Evolutionary conservation across 2,329 filamentous ascomycete species (phyloP).

Genomic region (Beauveria medogensis): DNA sequence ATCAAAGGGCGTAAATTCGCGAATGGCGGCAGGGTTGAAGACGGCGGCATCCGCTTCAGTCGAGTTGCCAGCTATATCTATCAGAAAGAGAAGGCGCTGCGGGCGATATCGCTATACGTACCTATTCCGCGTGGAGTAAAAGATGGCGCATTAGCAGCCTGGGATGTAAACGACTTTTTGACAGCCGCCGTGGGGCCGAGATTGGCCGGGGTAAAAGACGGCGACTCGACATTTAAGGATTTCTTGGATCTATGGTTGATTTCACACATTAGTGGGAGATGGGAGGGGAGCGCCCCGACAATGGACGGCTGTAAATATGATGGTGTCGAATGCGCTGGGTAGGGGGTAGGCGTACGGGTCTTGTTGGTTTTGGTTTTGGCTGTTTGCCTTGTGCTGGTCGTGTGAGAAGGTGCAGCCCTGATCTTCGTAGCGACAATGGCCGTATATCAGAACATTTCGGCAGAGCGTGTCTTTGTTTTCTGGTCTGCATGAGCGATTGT

Average conservation of each 20-base stretch:
- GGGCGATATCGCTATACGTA: constrained; percentile 27
- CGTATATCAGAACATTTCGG: constrained; percentile 88
- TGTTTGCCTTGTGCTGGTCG: constrained; percentile 55
- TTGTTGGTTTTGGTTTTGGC: constrained; percentile 10
- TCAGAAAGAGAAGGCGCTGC: neutral
- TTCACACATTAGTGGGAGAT: constrained; percentile 28
- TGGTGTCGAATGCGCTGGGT: neutral
- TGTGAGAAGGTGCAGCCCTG: constrained; percentile 89
- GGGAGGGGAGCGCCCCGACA: neutral
- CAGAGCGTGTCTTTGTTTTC: constrained; percentile 86
- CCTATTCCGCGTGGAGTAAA: constrained; percentile 65
- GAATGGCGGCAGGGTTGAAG: constrained; percentile 50
- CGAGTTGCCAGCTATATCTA: constrained; percentile 15
- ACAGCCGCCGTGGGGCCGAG: constrained; percentile 44
- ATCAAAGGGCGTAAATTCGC: constrained; percentile 56
- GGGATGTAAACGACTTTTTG: constrained; percentile 74
- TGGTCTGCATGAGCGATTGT: constrained; percentile 22
- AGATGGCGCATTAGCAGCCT: constrained; percentile 79
- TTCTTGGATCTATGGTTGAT: constrained; percentile 56
- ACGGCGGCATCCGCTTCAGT: constrained; percentile 34
- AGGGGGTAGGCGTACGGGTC: constrained; percentile 10
- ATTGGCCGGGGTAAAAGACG: constrained; percentile 75
- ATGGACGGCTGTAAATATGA: neutral
- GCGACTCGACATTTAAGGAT: constrained; percentile 88
- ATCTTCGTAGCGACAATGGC: constrained; percentile 86